A percentile compares a stretch with the other conserved stretches of the same genome.
phyloP scores from a whole-genome alignment of 768 basidiomycete genomes.

The Mycena galericulata region DNA sequence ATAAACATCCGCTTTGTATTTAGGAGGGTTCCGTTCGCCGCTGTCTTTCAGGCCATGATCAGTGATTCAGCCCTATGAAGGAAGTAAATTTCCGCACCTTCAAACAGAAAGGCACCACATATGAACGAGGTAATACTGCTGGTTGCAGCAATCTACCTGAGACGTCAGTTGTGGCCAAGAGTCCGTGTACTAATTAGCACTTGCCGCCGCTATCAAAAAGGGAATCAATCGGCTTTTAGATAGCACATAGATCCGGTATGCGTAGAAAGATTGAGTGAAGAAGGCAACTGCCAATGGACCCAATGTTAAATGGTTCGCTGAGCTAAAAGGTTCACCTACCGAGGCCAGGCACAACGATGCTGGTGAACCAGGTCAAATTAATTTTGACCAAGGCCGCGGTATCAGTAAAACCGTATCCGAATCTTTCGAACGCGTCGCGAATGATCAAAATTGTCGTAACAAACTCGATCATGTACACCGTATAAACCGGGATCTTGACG shows the following conservation, averaged over 20 bases:
- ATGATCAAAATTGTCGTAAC: not conserved
- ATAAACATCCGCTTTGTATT: not conserved
- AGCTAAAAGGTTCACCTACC: not conserved
- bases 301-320: not conserved
- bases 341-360: not conserved
- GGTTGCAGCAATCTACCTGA: not conserved
- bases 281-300: not conserved
- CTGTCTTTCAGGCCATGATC: not conserved
- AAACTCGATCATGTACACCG: not conserved
- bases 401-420: not conserved
- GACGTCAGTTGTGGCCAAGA: not conserved
- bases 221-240: not conserved
- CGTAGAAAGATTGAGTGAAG: constrained; percentile 9
- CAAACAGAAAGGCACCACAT: not conserved
- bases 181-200: not conserved
- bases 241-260: constrained; percentile 12
- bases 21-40: no score
- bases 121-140: not conserved
- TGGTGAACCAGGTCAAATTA: not conserved
- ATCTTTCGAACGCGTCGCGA: not conserved
- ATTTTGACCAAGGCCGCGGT: not conserved
- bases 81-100: not conserved
- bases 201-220: not conserved
- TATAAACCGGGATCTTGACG: not conserved
- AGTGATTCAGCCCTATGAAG: not conserved